A percentile compares a stretch with the other conserved stretches of the same genome.
These are phyloP conservation scores for Nicotiana noctiflora DNA, from an alignment of 257 asterid genomes.

Conservation along the genomic window DNA sequence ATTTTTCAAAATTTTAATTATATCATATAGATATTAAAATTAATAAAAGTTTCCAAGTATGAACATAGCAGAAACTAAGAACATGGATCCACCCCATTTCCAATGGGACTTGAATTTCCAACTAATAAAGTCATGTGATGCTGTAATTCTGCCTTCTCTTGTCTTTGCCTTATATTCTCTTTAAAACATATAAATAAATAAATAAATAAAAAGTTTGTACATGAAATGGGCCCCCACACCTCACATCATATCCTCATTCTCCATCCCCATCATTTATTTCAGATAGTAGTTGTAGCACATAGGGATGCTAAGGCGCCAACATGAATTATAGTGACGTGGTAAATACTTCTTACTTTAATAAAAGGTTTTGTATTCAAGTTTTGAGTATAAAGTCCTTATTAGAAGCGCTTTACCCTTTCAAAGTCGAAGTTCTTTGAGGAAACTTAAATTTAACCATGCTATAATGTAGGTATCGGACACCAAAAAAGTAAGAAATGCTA, in stretches of 20 bases:
- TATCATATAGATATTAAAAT: neutral
- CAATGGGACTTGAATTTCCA: slow-evolving; percentile 41
- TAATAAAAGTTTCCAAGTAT: neutral
- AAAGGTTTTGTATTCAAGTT: too few species aligned
- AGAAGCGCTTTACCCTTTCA: too few species aligned
- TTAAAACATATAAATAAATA: neutral
- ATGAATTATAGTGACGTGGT: too few species aligned
- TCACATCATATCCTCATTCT: neutral
- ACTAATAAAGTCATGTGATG: slow-evolving; percentile 59
- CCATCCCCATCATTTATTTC: neutral
- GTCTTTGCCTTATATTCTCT: slow-evolving; percentile 11
- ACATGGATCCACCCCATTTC: slow-evolving; percentile 56
- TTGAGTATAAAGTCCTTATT: too few species aligned
- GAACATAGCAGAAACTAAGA: slow-evolving; percentile 25
- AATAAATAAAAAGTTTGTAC: neutral
- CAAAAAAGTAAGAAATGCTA: too few species aligned
- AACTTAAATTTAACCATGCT: too few species aligned
- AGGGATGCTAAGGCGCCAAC: neutral
- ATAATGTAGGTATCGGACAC: too few species aligned
- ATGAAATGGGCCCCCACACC: neutral
- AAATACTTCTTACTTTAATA: too few species aligned
- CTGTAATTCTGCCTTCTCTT: slow-evolving; percentile 37
- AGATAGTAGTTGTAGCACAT: neutral
- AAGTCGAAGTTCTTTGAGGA: too few species aligned
- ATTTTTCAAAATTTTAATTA: slow-evolving; percentile 1